phyloP scores from a whole-genome alignment of 495 filamentous ascomycete genomes.

The Neurospora sp. region DNA sequence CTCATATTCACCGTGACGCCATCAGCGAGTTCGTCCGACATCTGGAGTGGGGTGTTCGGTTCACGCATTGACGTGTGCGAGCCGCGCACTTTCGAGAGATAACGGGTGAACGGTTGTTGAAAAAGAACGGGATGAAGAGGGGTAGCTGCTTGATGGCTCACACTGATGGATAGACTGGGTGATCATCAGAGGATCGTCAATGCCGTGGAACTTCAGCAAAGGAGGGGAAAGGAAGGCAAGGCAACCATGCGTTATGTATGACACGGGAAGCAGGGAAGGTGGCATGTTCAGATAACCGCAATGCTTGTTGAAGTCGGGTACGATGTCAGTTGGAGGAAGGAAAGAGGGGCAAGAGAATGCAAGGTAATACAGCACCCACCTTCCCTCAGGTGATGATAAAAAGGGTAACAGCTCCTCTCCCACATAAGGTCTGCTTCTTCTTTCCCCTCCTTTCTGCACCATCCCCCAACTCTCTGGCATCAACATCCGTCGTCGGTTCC shows the following conservation, averaged over 20 bases:
- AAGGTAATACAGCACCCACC: not conserved
- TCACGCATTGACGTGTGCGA: not conserved
- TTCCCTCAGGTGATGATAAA: not conserved
- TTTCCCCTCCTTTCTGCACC: not conserved
- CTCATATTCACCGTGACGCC: not conserved
- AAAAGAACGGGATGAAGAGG: not conserved
- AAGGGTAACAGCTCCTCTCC: not conserved
- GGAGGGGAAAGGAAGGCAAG: not conserved
- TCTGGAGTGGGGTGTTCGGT: not conserved
- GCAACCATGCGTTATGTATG: not conserved
- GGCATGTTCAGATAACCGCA: not conserved
- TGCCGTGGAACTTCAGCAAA: not conserved
- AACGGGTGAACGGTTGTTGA: not conserved
- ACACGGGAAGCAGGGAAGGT: not conserved
- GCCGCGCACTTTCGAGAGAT: not conserved
- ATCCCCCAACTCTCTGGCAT: not conserved
- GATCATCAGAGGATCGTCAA: not conserved
- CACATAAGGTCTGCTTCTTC: no score
- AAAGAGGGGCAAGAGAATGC: not conserved
- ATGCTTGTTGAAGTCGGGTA: not conserved
- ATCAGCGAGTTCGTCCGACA: not conserved
- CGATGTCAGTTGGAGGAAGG: not conserved
- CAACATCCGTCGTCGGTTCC: not conserved
- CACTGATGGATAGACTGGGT: not conserved
- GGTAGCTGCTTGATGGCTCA: not conserved